Base-by-base conservation (phyloP, 331 rosid genomes). In the Prunus yedoensis region DNA sequence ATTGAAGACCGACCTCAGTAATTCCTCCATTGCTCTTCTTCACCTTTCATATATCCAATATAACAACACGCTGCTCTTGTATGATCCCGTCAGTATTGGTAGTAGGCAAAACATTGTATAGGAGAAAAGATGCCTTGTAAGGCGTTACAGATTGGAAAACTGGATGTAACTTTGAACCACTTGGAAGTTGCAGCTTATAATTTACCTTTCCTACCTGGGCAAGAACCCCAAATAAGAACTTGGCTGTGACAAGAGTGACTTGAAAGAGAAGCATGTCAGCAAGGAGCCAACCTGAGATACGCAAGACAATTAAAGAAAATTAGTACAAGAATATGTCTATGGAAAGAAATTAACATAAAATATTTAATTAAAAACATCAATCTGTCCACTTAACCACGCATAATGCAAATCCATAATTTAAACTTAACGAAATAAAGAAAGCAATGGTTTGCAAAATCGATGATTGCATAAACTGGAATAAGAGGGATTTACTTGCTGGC, bases 241-340 rank as follows among this genome's bases (percentile, higher is more conserved):
- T 68, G 23, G 45, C 3, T 32, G 68, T 2, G 47, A 17, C 32
- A 62, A 32, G 47, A 8, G 21, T 15, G 46, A 8, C 1, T 69
- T 60, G 9, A 69, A 38, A 69, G 74, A 49, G 74, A 69, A 27
- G 27, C 62, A 46, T 46, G 57, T 41, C 72, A 21, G 43, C 11
- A 21, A 14, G 21, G 73, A 68, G 30, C 57, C 2, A 46, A 68
- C 30, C 49, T 47, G 59, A 68, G 73, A 68, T 32, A 28, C 1
- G 7, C 43, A 21, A 21, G 0, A 11, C 30, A 60, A 12, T 2
- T 2, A 60, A 14, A 28, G 66, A 27, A 5, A 60, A 13, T 60
- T 27, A 27, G 66, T 60, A 61, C 4, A 12, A 61, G 21, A 27
- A 8, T 4, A 53, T 28, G 66, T 61, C 66, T 43, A 28, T 28